Evolutionary conservation across 108 stramenopile species (phyloP).

Genomic region (Halocafeteria seosinensis): DNA sequence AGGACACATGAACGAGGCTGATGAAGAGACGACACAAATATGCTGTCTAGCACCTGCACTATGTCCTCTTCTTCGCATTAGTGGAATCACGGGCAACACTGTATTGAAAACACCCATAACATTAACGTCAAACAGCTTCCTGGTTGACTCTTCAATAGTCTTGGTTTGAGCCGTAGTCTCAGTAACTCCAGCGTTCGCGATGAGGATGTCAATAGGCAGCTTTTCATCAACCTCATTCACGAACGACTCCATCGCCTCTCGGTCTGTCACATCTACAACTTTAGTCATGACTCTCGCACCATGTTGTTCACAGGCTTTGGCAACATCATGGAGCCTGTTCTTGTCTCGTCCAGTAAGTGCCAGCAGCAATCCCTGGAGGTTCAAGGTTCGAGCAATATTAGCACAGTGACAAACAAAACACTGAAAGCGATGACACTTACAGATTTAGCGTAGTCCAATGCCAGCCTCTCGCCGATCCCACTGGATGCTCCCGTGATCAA

Average conservation of each 20-base stretch:
- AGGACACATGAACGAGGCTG: neutral
- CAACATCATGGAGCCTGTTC: neutral
- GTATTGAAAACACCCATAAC: neutral
- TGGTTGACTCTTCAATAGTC: neutral
- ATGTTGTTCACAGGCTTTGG: neutral
- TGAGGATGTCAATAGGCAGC: neutral
- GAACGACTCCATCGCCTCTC: neutral
- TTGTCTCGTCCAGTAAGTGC: neutral
- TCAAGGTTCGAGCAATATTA: too few relatives aligned
- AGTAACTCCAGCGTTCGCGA: conserved; percentile 1
- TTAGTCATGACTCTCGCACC: neutral
- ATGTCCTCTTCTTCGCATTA: neutral
- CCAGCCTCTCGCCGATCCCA: neutral
- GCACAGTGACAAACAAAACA: too few relatives aligned
- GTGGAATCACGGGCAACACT: neutral
- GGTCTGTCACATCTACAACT: neutral
- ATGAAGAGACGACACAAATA: neutral
- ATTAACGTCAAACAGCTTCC: neutral
- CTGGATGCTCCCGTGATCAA: neutral
- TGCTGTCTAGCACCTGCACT: too few relatives aligned
- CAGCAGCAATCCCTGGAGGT: neutral
- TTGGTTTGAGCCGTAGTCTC: neutral
- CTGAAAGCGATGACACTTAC: too few relatives aligned
- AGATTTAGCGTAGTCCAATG: neutral
- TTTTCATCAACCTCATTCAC: neutral